Conservation (phyloP, 2,329 filamentous ascomycete species). For the Trichoderma citrinoviride region DNA sequence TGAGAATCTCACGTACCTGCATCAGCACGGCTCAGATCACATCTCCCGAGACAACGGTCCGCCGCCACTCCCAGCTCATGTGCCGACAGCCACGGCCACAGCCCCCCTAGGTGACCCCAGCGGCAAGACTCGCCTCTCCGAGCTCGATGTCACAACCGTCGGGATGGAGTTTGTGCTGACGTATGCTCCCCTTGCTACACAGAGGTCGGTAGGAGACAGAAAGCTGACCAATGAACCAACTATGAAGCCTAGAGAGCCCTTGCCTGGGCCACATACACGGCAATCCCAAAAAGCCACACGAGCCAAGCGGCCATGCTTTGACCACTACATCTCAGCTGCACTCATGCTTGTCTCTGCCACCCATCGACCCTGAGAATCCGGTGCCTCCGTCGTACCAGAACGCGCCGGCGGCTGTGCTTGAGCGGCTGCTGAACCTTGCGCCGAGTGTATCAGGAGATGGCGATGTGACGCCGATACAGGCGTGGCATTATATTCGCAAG, state of each 20-base stretch:
- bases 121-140: conserved; percentile 23
- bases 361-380: neutral
- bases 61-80: neutral
- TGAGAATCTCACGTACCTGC: neutral
- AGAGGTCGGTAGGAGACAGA: neutral
- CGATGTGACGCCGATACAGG: conserved; percentile 41
- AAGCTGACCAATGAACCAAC: neutral
- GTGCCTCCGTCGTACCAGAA: conserved; percentile 21
- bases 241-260: conserved; percentile 30
- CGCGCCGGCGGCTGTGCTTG: conserved; percentile 27
- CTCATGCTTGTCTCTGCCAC: neutral
- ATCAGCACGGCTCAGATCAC: neutral
- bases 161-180: conserved; percentile 38
- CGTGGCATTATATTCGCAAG: conserved; percentile 37
- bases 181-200: conserved; percentile 23
- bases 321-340: conserved; percentile 28
- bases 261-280: conserved; percentile 32
- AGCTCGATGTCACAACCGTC: conserved; percentile 27
- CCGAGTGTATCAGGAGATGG: conserved; percentile 30
- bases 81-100: neutral
- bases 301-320: conserved; percentile 31
- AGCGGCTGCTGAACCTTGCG: conserved; percentile 28
- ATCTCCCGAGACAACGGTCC: neutral
- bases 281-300: conserved; percentile 27
- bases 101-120: neutral